Percentiles rank a stretch among this genome's conserved stretches.
phyloP scores from a whole-genome alignment of 2,329 filamentous ascomycete genomes.

The Xenoacremonium recifei region DNA sequence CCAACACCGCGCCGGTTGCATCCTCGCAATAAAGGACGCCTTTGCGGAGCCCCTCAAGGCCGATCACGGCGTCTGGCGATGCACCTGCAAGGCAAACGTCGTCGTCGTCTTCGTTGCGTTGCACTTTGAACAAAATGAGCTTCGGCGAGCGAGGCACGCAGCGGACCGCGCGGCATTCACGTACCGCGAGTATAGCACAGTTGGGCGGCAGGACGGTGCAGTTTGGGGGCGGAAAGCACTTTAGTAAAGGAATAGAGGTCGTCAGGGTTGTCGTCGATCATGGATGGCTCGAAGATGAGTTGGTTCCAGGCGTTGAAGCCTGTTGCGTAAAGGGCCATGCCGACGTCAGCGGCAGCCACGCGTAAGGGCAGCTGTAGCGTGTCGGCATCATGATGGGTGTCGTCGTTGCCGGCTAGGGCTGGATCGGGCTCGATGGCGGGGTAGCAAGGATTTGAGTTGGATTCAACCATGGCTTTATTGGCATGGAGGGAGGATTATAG shows the following conservation, averaged over 20 bases:
- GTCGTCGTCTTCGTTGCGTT: constrained; percentile 15
- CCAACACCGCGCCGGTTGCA: constrained; percentile 10
- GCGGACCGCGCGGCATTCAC: neutral
- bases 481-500: too few species aligned
- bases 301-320: constrained; percentile 62
- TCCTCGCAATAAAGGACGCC: too few species aligned
- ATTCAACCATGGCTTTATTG: too few species aligned
- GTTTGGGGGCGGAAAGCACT: constrained; percentile 35
- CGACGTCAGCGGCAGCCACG: neutral
- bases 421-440: too few species aligned
- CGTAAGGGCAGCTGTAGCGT: constrained; percentile 13
- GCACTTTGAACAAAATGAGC: constrained; percentile 6
- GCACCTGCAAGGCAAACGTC: constrained; percentile 19
- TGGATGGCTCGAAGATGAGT: constrained; percentile 36
- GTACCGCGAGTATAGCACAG: constrained; percentile 48
- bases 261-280: constrained; percentile 33
- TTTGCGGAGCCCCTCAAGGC: too few species aligned
- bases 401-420: too few species aligned
- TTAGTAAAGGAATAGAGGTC: constrained; percentile 46
- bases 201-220: constrained; percentile 35
- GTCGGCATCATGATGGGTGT: neutral
- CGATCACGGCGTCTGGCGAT: neutral
- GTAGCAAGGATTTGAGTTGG: too few species aligned
- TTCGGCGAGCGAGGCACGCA: neutral
- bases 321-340: constrained; percentile 51